Base-by-base conservation (phyloP, 2,329 filamentous ascomycete species). In the Knoxdaviesia proteae region DNA sequence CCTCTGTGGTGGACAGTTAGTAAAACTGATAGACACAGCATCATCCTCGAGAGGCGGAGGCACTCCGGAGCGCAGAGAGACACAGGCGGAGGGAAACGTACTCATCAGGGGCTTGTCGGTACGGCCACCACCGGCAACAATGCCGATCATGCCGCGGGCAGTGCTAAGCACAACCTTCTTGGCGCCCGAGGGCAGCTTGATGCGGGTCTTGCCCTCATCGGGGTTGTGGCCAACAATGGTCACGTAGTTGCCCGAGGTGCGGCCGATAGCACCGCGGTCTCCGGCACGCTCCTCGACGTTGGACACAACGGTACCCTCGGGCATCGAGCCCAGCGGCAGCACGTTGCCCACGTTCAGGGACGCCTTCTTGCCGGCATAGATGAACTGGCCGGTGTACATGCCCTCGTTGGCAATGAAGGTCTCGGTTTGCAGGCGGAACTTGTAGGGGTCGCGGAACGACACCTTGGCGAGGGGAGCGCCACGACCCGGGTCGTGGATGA, bases 331-430 rank as follows among this genome's bases (percentile, higher is more conserved):
- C 56, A 98, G 78, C 53, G 90, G 90, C 50, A 98, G 84, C 62
- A 98, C 69, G 77, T 98, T 98, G 67, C 90, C 90, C 66, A 98
- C 80, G 60, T 83, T 96, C 61, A 98, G 77, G 54, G 80, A 74
- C 59, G 90, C 90, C 71, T 94, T 90, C 84, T 98, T 98, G 64
- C 90, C 90, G 63, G 88, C 90, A 71, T 98, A 98, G 80, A 98
- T 86, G 77, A 98, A 98, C 70, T 98, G 90, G 64, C 90, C 90
- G 54, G 90, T 94, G 84, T 96, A 98, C 87, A 96, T 94, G 73
- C 90, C 90, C 76, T 96, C 90, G 72, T 96, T 98, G 69, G 90
- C 90, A 63, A 98, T 98, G 80, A 98, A 94, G 56, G 90, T 98
- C 80, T 98, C 87, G 66, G 81, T 88, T 65, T 86, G 71, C 64